phyloP scores from a whole-genome alignment of 495 filamentous ascomycete genomes.

The Penicillium cataractarum region DNA sequence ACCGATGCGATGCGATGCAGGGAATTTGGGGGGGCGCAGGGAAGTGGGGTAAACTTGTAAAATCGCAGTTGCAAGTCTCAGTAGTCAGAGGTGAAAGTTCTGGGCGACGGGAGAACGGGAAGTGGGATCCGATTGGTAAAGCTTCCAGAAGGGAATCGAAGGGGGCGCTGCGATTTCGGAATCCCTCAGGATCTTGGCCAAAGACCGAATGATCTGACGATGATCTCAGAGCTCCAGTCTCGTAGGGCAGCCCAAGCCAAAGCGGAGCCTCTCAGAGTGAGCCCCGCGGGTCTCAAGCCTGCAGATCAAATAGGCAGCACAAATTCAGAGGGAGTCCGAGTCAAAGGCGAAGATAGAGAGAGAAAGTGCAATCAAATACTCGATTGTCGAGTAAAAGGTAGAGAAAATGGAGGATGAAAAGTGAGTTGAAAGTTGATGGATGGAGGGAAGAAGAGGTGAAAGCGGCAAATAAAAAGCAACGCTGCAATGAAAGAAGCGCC shows the following conservation, averaged over 20 bases:
- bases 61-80: not conserved
- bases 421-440: not conserved
- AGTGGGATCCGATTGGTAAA: conserved; percentile 27
- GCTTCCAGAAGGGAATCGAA: conserved; percentile 28
- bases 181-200: not conserved
- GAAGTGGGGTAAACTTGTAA: conserved; percentile 26
- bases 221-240: conserved; percentile 5
- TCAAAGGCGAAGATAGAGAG: not conserved
- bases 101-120: not conserved
- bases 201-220: not conserved
- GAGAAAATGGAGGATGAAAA: not conserved
- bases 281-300: conserved; percentile 3
- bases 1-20: conserved; percentile 17
- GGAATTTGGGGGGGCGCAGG: conserved; percentile 30
- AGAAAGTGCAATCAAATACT: not conserved
- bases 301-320: conserved; percentile 22
- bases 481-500: conserved; percentile 5
- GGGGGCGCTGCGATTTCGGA: no score
- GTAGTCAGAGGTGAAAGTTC: conserved; percentile 7
- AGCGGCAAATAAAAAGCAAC: not conserved
- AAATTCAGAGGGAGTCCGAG: not conserved
- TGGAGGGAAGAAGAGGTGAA: conserved; percentile 3
- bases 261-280: conserved; percentile 10
- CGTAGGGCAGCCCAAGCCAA: conserved; percentile 13
- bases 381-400: not conserved